Conservation (phyloP, 495 filamentous ascomycete genomes). For the Talaromyces liani region DNA sequence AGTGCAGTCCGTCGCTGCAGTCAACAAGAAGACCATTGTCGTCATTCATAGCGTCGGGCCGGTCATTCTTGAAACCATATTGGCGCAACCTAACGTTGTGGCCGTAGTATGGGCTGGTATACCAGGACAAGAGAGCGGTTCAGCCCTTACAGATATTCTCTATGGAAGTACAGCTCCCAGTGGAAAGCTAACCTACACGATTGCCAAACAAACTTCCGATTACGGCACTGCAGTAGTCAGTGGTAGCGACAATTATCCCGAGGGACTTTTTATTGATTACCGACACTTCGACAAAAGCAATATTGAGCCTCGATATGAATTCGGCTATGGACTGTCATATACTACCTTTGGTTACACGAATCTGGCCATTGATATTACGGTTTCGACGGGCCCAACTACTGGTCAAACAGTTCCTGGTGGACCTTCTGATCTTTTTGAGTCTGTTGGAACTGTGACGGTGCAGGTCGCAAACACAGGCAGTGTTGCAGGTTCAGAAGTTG, state of each 20-base stretch:
- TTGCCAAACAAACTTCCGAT: conserved; percentile 54
- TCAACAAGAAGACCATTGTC: conserved; percentile 62
- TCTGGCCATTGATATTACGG: conserved; percentile 25
- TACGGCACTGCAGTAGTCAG: conserved; percentile 40
- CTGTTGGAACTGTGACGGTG: conserved; percentile 37
- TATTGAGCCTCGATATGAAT: conserved; percentile 55
- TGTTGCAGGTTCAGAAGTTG: conserved; percentile 47
- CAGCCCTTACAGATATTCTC: conserved; percentile 64
- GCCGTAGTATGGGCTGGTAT: conserved; percentile 73
- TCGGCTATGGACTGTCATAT: conserved; percentile 62
- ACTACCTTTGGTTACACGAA: conserved; percentile 52
- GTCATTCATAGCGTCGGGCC: conserved; percentile 73
- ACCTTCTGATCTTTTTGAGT: conserved; percentile 49
- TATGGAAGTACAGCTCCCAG: conserved; percentile 70
- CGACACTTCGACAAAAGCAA: conserved; percentile 57
- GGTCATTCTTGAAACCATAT: conserved; percentile 66
- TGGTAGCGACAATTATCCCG: conserved; percentile 39
- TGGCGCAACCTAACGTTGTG: conserved; percentile 62
- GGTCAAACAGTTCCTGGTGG: conserved; percentile 47
- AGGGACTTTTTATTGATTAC: conserved; percentile 63
- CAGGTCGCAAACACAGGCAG: conserved; percentile 45
- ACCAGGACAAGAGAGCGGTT: conserved; percentile 72
- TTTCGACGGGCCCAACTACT: conserved; percentile 24
- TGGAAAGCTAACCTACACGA: conserved; percentile 80
- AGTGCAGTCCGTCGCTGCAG: conserved; percentile 56